These are phyloP conservation scores for Uronychia setigera DNA, from an alignment of 73 alveolate species.

Conservation along the genomic window DNA sequence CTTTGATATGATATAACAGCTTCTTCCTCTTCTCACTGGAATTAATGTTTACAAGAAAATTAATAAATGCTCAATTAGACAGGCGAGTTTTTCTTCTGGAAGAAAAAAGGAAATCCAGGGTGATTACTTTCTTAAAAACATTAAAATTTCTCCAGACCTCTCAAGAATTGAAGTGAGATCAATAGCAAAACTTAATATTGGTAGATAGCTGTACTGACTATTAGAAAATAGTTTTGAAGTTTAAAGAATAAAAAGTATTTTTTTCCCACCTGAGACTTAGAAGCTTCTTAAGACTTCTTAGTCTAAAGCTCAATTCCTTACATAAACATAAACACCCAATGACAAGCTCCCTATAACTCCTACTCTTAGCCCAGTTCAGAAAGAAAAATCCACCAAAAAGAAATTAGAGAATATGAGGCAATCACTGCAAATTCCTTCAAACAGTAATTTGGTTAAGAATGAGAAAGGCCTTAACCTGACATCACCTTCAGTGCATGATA, in stretches of 20 bases:
- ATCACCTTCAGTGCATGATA: background rate
- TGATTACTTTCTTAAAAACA: background rate
- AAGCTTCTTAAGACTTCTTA: background rate
- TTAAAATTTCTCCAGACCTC: background rate
- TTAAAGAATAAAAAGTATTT: no score
- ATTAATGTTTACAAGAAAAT: background rate
- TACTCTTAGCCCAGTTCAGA: background rate
- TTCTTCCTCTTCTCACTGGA: background rate
- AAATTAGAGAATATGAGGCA: background rate
- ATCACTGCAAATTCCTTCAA: background rate
- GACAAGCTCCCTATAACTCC: background rate
- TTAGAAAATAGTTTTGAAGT: background rate
- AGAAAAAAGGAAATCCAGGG: background rate
- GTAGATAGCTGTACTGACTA: background rate
- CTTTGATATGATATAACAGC: background rate
- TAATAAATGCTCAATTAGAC: background rate
- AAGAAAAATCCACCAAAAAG: background rate
- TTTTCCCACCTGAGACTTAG: background rate
- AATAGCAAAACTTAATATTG: background rate
- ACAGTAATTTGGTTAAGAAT: background rate
- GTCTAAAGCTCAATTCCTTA: background rate
- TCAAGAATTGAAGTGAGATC: background rate
- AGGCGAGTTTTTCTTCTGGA: background rate
- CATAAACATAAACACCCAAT: background rate
- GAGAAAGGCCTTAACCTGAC: background rate